Evolutionary conservation across 176 grass and related monocot genomes (phyloP).

Genomic region (Dendrocalamus sinicus): DNA sequence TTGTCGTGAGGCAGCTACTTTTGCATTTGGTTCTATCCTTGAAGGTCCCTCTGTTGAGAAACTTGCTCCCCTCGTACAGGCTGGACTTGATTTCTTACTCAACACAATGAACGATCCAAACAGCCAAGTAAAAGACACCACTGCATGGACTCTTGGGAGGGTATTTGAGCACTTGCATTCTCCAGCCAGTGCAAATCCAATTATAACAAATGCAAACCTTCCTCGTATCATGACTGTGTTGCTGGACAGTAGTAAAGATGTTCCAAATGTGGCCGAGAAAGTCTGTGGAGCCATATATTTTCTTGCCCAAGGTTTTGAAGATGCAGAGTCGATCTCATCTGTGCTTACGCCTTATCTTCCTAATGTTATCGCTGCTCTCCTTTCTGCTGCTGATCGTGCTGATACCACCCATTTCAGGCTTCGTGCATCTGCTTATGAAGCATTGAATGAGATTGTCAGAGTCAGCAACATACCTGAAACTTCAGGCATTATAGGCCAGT

Average conservation of each 20-base stretch:
- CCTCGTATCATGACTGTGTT: constrained; percentile 78
- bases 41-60: constrained; percentile 88
- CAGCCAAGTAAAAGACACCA: constrained; percentile 89
- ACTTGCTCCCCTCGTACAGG: constrained; percentile 61
- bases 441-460: constrained; percentile 92
- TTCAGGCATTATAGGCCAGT: constrained; percentile 55
- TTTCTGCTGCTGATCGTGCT: constrained; percentile 74
- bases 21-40: constrained; percentile 98
- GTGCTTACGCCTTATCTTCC: constrained; percentile 84
- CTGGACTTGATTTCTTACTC: constrained; percentile 78
- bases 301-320: constrained; percentile 84
- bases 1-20: constrained; percentile 79
- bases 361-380: constrained; percentile 72
- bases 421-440: constrained; percentile 84
- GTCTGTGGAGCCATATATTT: constrained; percentile 89
- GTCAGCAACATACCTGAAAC: constrained; percentile 70
- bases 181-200: constrained; percentile 58
- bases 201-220: constrained; percentile 81
- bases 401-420: constrained; percentile 72
- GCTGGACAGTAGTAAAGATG: constrained; percentile 83
- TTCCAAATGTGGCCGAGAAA: constrained; percentile 88
- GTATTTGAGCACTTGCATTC: constrained; percentile 91
- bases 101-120: constrained; percentile 77
- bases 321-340: constrained; percentile 58
- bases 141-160: constrained; percentile 92